phyloP scores from a whole-genome alignment of 306 rosid genomes.

The Vigna nakashimae region DNA sequence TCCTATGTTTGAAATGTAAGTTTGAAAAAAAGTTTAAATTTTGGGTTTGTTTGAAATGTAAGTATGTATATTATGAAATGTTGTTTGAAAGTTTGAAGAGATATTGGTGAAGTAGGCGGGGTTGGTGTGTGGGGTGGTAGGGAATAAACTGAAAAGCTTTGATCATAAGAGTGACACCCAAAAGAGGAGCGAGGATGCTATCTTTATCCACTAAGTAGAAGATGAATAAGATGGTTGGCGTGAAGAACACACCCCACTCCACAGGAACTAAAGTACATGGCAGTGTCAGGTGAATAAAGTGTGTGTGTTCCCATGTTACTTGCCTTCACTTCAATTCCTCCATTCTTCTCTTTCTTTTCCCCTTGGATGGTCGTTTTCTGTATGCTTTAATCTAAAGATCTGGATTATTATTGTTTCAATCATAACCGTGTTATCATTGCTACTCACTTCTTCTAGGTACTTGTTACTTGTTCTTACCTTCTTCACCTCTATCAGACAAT shows the following conservation, averaged over 20 bases:
- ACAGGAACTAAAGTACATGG: slow-evolving; percentile 44
- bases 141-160: slow-evolving; percentile 59
- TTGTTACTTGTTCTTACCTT: slow-evolving; percentile 37
- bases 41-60: too few species aligned
- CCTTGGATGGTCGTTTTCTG: slow-evolving; percentile 38
- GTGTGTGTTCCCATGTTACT: slow-evolving; percentile 53
- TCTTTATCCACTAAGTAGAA: slow-evolving; percentile 47
- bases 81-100: slow-evolving; percentile 49
- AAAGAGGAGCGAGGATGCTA: slow-evolving; percentile 48
- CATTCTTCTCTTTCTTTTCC: slow-evolving; percentile 4
- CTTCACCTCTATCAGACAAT: not conserved
- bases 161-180: slow-evolving; percentile 47
- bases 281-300: slow-evolving; percentile 62
- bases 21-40: too few species aligned
- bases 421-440: slow-evolving; percentile 42
- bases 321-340: not conserved
- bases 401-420: slow-evolving; percentile 44
- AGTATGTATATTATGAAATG: too few species aligned
- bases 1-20: too few species aligned
- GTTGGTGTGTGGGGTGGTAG: slow-evolving; percentile 24
- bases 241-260: slow-evolving; percentile 60
- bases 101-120: slow-evolving; percentile 54
- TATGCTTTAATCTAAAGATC: slow-evolving; percentile 24
- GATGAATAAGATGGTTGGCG: slow-evolving; percentile 51
- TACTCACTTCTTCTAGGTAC: slow-evolving; percentile 31